A percentile compares a stretch with the other conserved stretches of the same genome.
These are phyloP conservation scores for Luzula sylvatica DNA, from an alignment of 176 grass and related monocot genomes.

Conservation along the genomic window DNA sequence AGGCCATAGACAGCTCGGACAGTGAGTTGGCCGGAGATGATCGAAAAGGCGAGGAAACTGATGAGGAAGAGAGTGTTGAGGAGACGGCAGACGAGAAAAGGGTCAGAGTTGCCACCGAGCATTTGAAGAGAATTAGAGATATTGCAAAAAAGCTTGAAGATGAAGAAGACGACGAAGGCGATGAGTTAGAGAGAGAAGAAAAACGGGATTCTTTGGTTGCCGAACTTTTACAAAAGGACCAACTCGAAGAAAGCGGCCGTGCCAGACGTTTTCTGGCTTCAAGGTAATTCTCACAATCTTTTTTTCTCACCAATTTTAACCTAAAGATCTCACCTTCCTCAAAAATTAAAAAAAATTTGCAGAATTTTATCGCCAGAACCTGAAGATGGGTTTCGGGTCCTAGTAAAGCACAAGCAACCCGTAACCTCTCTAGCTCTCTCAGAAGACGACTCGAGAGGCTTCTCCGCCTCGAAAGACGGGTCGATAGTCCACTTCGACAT, in stretches of 20 bases:
- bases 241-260: conserved; percentile 70
- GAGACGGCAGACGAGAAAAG: conserved; percentile 75
- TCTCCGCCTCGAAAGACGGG: conserved; percentile 87
- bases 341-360: conserved; percentile 19
- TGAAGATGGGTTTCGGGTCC: conserved; percentile 35
- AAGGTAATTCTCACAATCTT: conserved; percentile 29
- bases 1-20: conserved; percentile 49
- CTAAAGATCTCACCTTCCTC: background rate
- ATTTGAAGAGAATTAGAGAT: conserved; percentile 35
- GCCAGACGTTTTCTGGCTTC: conserved; percentile 39
- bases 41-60: conserved; percentile 24
- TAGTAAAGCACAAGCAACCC: conserved; percentile 65
- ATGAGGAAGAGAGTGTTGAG: conserved; percentile 24
- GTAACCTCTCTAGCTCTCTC: conserved; percentile 66
- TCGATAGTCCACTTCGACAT: conserved; percentile 64
- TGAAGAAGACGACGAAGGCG: conserved; percentile 36
- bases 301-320: background rate
- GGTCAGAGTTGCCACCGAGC: conserved; percentile 62
- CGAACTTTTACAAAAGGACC: conserved; percentile 51
- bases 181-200: conserved; percentile 24
- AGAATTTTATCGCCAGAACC: conserved; percentile 51
- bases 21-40: conserved; percentile 28
- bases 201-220: conserved; percentile 44
- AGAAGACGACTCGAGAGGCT: conserved; percentile 50
- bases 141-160: conserved; percentile 35